Evolutionary conservation across 2,329 filamentous ascomycete species (phyloP), one percentile per base, ranked within the genome.

Genomic region (Clonostachys sp.): DNA sequence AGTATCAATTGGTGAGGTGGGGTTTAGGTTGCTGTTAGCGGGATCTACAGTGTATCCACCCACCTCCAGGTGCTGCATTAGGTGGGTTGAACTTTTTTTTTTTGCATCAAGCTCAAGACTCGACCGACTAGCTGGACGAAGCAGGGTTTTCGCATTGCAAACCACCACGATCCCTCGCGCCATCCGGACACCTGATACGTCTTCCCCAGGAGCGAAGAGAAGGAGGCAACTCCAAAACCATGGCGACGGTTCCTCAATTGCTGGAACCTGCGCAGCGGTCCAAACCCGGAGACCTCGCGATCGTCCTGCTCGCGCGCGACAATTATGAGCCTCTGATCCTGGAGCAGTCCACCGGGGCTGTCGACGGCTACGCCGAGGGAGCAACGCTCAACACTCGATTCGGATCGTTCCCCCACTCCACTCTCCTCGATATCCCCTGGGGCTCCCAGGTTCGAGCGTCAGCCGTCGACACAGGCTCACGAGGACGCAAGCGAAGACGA

Each of bases 401-500:
- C 60, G 94, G 94, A 44, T 96, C 91, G 0, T 92, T 91, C 51
- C 88, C 89, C 0, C 89, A 92, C 62, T 86, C 80, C 12, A 91
- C 88, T 0, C 69, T 92, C 42, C 78, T 96, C 47, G 76, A 82
- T 6, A 74, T 91, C 46, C 87, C 89, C 40, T 97, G 92, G 92
- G 94, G 94, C 30, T 90, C 88, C 7, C 94, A 97, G 63, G 84
- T 97, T 18, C 80, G 89, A 42, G 94, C 94, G 8, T 96, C 91
- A 2, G 82, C 86, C 34, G 91, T 96, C 48, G 89, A 96, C 60
- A 96, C 91, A 0, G 91, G 91, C 12, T 94, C 90, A n/a, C 77
- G 91, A 57, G 90, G 90, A 34, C 80, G 87, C 45, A 86, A 85
- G 65, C 74, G 79, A 47, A 84, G 84, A 62, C 65, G 72, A 14